Base-by-base conservation (phyloP, 106 monocot genomes). In the Gastrodia elata region DNA sequence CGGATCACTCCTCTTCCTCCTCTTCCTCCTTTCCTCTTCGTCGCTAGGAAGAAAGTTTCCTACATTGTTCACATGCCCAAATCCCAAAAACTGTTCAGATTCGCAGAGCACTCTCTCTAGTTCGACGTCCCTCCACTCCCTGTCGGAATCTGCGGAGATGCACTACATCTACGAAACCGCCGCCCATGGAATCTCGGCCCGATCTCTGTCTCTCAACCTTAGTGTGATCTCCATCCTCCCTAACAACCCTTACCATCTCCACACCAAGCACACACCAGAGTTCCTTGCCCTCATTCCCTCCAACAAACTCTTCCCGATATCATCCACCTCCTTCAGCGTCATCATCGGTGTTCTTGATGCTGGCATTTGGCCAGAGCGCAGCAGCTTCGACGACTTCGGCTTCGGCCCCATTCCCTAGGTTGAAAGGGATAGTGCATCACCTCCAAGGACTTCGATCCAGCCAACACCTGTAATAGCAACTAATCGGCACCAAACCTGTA, bases 241-340 rank as follows among this genome's bases (percentile, higher is more conserved):
- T 15, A 93, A 98, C 73, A 77, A 72, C 20, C 70, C 73, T 57
- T 98, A 93, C 77, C 74, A 93, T 65, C 90, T 98, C 20, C 97
- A 98, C 80, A 98, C 97, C 0, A 98, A 92, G n/a, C n/a, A n/a
- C n/a, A n/a, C n/a, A n/a, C n/a, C n/a, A n/a, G 88, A 91, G 82
- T 98, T 98, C 74, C 83, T 98, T 43, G 90, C 88, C 38, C 78
- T 98, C 41, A 80, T 84, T 61, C 13, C 46, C 18, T 41, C 42
- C 20, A 38, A 37, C 30, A 68, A 81, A 34, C 22, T 73, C 56
- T 81, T 84, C 18, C 52, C 71, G 71, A 77, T 83, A 24, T 70
- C 68, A 79, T 78, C 83, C 24, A 52, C n/a, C 22, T 80, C 38
- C 35, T 32, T 71, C 22, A 88, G 93, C 69, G 22, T 52, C 22